phyloP scores from a whole-genome alignment of 768 basidiomycete species.

The Boletus pseudopeckii region DNA sequence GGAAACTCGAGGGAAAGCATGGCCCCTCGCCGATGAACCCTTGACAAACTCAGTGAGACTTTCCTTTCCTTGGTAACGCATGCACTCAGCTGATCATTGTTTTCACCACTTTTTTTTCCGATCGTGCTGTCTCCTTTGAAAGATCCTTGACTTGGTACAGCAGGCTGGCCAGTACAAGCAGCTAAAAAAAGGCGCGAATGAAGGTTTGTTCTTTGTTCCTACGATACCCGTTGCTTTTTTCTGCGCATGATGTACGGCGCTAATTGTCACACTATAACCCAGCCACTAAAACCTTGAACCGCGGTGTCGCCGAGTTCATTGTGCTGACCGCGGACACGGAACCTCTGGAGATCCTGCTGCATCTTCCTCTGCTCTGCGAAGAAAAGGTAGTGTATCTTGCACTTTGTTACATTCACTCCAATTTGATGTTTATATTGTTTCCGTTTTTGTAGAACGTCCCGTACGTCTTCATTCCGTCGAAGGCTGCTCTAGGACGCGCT shows the following conservation, averaged over 20 bases:
- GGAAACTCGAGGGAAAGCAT: constrained; percentile 75
- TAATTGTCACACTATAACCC: constrained; percentile 8
- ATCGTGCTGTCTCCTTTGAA: neutral
- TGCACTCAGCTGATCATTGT: neutral
- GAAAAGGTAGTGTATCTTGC: constrained; percentile 68
- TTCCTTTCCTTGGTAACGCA: neutral
- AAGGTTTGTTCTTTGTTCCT: constrained; percentile 55
- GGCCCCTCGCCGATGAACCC: constrained; percentile 80
- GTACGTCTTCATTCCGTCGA: constrained; percentile 92
- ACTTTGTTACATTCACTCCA: neutral
- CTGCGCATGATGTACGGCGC: neutral
- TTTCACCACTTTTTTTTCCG: neutral
- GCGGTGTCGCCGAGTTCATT: constrained; percentile 97
- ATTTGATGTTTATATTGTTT: neutral
- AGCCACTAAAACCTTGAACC: constrained; percentile 98
- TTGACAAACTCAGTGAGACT: constrained; percentile 83
- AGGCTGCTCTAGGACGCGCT: constrained; percentile 93
- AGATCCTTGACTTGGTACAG: constrained; percentile 96
- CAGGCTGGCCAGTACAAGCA: constrained; percentile 98
- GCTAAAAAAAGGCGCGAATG: constrained; percentile 98
- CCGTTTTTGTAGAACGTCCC: constrained; percentile 73
- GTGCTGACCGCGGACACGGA: constrained; percentile 96
- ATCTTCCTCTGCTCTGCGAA: constrained; percentile 95
- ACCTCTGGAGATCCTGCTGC: constrained; percentile 95
- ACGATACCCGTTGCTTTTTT: neutral